Evolutionary conservation across 2,329 filamentous ascomycete genomes (phyloP).

Genomic region (Nemania abortiva): DNA sequence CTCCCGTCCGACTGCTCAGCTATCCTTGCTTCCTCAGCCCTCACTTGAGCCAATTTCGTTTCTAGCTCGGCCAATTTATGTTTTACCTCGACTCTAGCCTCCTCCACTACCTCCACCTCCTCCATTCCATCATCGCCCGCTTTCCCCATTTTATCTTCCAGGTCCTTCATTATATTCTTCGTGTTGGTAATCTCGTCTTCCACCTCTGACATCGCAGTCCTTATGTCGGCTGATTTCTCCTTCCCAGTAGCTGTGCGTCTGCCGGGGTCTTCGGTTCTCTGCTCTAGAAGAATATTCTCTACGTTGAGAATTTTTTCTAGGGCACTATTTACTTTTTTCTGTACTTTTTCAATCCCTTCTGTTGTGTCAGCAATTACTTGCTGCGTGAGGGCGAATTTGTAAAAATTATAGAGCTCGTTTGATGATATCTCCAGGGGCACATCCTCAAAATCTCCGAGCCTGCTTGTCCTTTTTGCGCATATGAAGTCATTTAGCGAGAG

Average conservation of each 20-base stretch:
- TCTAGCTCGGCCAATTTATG: not conserved
- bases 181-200: constrained; percentile 4
- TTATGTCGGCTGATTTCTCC: not conserved
- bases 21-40: not conserved
- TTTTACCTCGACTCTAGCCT: not conserved
- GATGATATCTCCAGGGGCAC: constrained; percentile 15
- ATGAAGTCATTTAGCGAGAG: constrained; percentile 21
- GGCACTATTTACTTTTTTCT: not conserved
- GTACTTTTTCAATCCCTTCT: not conserved
- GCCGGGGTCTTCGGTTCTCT: not conserved
- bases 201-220: not conserved
- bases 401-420: constrained; percentile 1
- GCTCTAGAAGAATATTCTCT: not conserved
- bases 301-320: not conserved
- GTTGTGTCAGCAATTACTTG: not conserved
- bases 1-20: not conserved
- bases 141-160: constrained; percentile 2
- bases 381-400: not conserved
- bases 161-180: not conserved
- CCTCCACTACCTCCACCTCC: not conserved
- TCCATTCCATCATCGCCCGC: not conserved
- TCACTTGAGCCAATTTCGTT: not conserved
- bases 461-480: not conserved
- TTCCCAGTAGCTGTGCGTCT: not conserved
- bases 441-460: constrained; percentile 12